A percentile compares a stretch with the other conserved stretches of the same genome.
Conservation (phyloP, 768 basidiomycete species). For the Pleurotus tuoliensis region DNA sequence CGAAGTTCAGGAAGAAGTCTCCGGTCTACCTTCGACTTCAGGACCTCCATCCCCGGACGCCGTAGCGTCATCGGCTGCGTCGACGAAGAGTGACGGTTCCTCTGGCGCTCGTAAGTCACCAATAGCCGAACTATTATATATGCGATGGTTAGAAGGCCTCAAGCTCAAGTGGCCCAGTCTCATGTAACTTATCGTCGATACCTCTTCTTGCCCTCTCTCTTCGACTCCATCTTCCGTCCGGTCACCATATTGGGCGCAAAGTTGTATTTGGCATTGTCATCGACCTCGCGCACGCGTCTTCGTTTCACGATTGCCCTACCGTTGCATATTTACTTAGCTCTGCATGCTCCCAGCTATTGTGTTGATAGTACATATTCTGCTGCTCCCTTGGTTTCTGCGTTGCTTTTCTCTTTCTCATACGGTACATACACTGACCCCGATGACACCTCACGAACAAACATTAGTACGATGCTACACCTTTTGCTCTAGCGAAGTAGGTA, state of each 20-base stretch:
- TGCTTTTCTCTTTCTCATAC: background rate
- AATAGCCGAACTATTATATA: constrained; percentile 93
- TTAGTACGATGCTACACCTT: background rate
- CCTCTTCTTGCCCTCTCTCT: constrained; percentile 1
- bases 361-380: background rate
- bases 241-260: background rate
- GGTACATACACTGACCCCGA: background rate
- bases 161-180: constrained; percentile 88
- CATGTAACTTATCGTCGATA: constrained; percentile 25
- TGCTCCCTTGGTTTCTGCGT: background rate
- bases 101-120: constrained; percentile 67
- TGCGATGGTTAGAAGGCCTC: constrained; percentile 93
- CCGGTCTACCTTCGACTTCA: constrained; percentile 38
- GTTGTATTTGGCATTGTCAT: background rate
- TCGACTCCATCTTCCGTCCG: constrained; percentile 3
- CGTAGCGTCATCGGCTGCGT: constrained; percentile 18
- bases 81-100: constrained; percentile 34
- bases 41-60: background rate
- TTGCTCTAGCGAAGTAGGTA: background rate
- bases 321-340: background rate
- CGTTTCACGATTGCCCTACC: background rate
- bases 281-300: background rate
- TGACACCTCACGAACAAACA: background rate
- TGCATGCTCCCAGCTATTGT: background rate
- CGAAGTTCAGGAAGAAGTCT: constrained; percentile 72